Percentiles rank a stretch among this genome's conserved stretches.
Evolutionary conservation across 2,329 filamentous ascomycete species (phyloP).

Genomic region (Paraconiothyrium brasiliense): DNA sequence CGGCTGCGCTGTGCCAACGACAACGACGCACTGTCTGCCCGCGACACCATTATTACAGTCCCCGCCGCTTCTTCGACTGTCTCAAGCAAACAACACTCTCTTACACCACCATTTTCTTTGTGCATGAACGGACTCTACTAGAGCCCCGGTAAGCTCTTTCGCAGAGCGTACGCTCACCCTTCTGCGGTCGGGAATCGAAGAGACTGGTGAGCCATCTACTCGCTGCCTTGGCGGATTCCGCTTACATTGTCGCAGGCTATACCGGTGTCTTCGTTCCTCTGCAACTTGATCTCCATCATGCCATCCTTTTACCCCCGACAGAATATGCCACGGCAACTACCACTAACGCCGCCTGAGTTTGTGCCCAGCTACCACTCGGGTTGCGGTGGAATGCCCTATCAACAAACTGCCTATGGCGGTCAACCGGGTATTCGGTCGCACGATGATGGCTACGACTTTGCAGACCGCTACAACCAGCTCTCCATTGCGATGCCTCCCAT

Average conservation of each 20-base stretch:
- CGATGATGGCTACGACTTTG: constrained; percentile 58
- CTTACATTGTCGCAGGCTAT: constrained; percentile 46
- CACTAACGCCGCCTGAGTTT: constrained; percentile 61
- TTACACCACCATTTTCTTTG: constrained; percentile 33
- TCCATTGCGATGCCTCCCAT: constrained; percentile 51
- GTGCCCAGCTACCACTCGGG: constrained; percentile 55
- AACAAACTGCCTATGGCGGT: constrained; percentile 55
- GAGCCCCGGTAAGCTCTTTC: constrained; percentile 41
- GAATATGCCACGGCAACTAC: constrained; percentile 53
- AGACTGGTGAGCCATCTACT: constrained; percentile 40
- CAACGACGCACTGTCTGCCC: constrained; percentile 30
- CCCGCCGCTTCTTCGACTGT: constrained; percentile 33
- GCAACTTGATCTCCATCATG: constrained; percentile 54
- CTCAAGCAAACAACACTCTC: constrained; percentile 27
- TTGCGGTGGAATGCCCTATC: constrained; percentile 58
- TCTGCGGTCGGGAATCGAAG: constrained; percentile 46
- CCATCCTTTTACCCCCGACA: constrained; percentile 61
- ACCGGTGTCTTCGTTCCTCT: constrained; percentile 55
- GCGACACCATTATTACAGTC: constrained; percentile 37
- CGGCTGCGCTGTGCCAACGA: constrained; percentile 23
- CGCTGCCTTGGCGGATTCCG: background rate
- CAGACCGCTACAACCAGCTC: constrained; percentile 57
- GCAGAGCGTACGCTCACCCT: constrained; percentile 50
- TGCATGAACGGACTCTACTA: constrained; percentile 50
- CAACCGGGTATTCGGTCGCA: constrained; percentile 53